Evolutionary conservation across 2,329 filamentous ascomycete species (phyloP), one percentile per base, ranked within the genome.

Genomic region (Fusarium sp.): DNA sequence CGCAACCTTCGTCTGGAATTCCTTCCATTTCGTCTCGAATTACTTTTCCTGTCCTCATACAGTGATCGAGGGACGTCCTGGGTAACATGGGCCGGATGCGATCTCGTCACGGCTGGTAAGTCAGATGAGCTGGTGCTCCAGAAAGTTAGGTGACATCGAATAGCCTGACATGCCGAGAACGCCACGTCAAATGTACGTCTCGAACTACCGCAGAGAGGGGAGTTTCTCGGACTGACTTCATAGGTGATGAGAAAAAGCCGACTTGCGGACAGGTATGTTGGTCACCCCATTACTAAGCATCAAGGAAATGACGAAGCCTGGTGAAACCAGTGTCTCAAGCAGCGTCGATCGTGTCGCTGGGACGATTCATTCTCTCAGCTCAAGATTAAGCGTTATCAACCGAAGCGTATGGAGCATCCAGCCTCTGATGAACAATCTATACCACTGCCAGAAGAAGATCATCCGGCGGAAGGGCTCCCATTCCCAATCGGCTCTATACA

Each of bases 31-130:
- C 54, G 28, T 36, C 21, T 51, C 53, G 53, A 56, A 40, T 6
- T 33, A 14, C 19, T 10, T 49, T 36, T 11, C 13, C 22, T 21
- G 24, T 24, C 24, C 26, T 28, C 15, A 14, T 13, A 3, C 7
- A 34, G 19, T 19, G 24, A 24, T 24, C 24, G 24, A 24, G 3
- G 7, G 4, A 24, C 24, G 7, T 7, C 7, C 24, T 7, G 6
- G 7, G 4, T 14, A 34, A 15, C 7, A 58, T 58, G 55, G 55
- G 55, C 44, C 31, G 40, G 22, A 19, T 58, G 11, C n/a, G 55
- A 45, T 58, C 55, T 54, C 47, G 55, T 22, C 43, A 54, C 45
- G 55, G 55, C 33, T 58, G 55, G 55, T 58, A 8, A 39, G 47
- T 39, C 47, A n/a, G 21, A 11, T 34, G 22, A 46, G 28, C 26